Percentiles rank a stretch among this genome's conserved stretches.
phyloP scores from a whole-genome alignment of 2,329 filamentous ascomycete genomes.

The Triangularia setosa region DNA sequence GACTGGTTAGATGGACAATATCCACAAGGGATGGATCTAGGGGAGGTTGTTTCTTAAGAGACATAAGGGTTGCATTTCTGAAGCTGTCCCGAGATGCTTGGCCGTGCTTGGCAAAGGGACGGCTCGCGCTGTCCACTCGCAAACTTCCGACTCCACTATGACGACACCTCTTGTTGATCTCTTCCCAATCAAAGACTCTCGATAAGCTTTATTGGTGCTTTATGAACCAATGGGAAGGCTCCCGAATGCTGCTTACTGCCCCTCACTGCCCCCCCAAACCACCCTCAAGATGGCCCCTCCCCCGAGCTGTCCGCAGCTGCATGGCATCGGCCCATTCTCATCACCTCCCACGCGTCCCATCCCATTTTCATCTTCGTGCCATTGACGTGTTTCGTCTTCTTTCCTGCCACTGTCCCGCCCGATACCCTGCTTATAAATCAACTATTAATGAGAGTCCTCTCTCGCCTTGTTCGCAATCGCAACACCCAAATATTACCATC shows the following conservation, averaged over 20 bases:
- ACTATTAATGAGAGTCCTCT: slow-evolving; percentile 1
- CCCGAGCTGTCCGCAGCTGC: not conserved
- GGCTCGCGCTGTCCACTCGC: not conserved
- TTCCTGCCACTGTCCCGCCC: not conserved
- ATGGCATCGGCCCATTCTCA: not conserved
- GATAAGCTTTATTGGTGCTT: not conserved
- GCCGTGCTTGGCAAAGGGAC: not conserved
- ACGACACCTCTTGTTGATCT: slow-evolving; percentile 11
- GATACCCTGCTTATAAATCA: slow-evolving; percentile 1
- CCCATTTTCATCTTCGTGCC: not conserved
- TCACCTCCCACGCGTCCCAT: not conserved
- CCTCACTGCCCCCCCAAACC: not conserved
- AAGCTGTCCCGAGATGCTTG: not conserved
- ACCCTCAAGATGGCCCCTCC: not conserved
- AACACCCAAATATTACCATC: not conserved
- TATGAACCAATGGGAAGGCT: slow-evolving; percentile 11
- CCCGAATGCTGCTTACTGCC: slow-evolving; percentile 6
- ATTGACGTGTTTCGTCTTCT: not conserved
- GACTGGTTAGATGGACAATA: not conserved
- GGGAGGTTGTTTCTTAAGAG: not conserved
- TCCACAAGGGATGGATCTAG: not conserved
- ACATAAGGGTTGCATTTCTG: not conserved
- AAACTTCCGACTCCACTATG: slow-evolving; percentile 9
- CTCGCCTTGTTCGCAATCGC: not conserved
- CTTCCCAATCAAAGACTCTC: not conserved